Conservation (phyloP, 2,329 filamentous ascomycete genomes). For the Cordyceps fumosorosea region DNA sequence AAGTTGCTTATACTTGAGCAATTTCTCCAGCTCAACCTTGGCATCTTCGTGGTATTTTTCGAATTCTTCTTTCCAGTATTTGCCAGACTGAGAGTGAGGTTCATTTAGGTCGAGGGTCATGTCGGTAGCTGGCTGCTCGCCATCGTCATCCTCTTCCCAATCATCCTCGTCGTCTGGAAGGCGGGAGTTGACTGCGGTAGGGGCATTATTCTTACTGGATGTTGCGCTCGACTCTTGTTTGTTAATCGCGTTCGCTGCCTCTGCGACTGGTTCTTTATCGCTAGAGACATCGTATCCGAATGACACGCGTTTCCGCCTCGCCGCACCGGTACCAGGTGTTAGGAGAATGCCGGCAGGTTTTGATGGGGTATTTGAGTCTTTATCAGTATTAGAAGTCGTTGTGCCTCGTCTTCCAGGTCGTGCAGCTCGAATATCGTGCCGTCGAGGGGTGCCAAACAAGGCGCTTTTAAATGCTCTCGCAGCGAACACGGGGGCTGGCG, state of each 20-base stretch:
- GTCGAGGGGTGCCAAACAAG: slow-evolving; percentile 53
- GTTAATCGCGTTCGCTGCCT: slow-evolving; percentile 27
- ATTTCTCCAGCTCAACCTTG: slow-evolving; percentile 66
- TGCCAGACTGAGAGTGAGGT: slow-evolving; percentile 67
- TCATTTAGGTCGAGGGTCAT: slow-evolving; percentile 65
- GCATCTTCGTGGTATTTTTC: slow-evolving; percentile 67
- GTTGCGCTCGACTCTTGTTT: slow-evolving; percentile 17
- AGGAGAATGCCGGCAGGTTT: slow-evolving; percentile 54
- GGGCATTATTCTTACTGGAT: background rate
- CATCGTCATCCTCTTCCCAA: slow-evolving; percentile 48
- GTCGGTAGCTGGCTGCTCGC: slow-evolving; percentile 47
- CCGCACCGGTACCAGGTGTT: slow-evolving; percentile 55
- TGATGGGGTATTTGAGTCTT: slow-evolving; percentile 37
- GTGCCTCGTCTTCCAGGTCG: slow-evolving; percentile 20
- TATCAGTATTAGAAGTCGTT: slow-evolving; percentile 18
- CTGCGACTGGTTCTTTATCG: slow-evolving; percentile 26
- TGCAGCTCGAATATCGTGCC: slow-evolving; percentile 25
- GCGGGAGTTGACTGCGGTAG: background rate
- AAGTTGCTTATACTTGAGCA: slow-evolving; percentile 72
- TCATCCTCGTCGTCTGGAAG: slow-evolving; percentile 31
- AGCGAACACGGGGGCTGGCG: slow-evolving; percentile 60
- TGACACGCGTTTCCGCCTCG: slow-evolving; percentile 57
- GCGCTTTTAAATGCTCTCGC: slow-evolving; percentile 58
- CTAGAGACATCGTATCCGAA: slow-evolving; percentile 52
- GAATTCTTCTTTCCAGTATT: slow-evolving; percentile 75